Evolutionary conservation across 2,329 filamentous ascomycete species (phyloP).

Genomic region (Lecanicillium sp.): DNA sequence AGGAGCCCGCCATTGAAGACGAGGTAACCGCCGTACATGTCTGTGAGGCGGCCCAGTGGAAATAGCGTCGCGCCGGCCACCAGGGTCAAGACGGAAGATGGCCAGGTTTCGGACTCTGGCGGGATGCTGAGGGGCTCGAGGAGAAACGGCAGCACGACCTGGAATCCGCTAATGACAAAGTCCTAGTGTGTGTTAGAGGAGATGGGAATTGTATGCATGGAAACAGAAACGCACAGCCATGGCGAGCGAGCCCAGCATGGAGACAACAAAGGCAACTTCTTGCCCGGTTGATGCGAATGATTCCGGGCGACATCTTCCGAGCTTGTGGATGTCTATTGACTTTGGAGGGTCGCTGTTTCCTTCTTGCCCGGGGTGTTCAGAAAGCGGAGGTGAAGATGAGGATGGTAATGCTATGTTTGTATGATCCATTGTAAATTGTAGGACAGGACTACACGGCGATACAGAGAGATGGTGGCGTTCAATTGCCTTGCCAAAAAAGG

Average conservation of each 20-base stretch:
- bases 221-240: slow-evolving; percentile 37
- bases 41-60: slow-evolving; percentile 48
- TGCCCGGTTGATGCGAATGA: slow-evolving; percentile 42
- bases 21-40: slow-evolving; percentile 51
- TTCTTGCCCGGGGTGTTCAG: too few relatives aligned
- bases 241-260: slow-evolving; percentile 51
- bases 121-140: slow-evolving; percentile 56
- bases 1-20: slow-evolving; percentile 47
- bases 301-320: slow-evolving; percentile 51
- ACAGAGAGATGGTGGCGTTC: too few relatives aligned
- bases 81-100: slow-evolving; percentile 50
- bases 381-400: not conserved
- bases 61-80: slow-evolving; percentile 49
- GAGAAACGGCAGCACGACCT: slow-evolving; percentile 60
- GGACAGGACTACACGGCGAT: too few relatives aligned
- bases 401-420: too few relatives aligned
- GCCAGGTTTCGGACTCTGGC: slow-evolving; percentile 53
- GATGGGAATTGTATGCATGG: not conserved
- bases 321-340: slow-evolving; percentile 16
- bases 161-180: slow-evolving; percentile 68
- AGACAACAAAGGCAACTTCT: slow-evolving; percentile 52
- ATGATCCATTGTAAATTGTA: too few relatives aligned
- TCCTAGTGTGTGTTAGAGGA: slow-evolving; percentile 35
- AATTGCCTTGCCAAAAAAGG: too few relatives aligned
- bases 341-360: too few relatives aligned